Evolutionary conservation across 2,329 filamentous ascomycete species (phyloP).

Genomic region (Colletotrichum destructivum): DNA sequence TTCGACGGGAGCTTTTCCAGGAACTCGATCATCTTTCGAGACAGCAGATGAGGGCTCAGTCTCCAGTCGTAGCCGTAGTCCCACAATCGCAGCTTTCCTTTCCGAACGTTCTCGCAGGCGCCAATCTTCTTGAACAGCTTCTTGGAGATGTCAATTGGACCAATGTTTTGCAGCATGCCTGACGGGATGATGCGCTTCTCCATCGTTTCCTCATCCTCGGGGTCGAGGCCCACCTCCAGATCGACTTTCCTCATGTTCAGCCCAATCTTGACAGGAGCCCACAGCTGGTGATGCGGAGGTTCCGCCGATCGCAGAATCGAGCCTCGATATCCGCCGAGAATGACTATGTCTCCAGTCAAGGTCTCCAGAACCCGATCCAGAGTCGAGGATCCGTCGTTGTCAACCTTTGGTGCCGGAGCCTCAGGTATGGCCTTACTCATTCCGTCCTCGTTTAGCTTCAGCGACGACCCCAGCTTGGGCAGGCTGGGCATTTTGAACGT

Average conservation of each 20-base stretch:
- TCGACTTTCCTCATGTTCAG: constrained; percentile 93
- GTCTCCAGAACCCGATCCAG: constrained; percentile 73
- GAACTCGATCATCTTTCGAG: constrained; percentile 79
- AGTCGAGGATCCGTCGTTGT: constrained; percentile 47
- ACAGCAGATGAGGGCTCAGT: constrained; percentile 84
- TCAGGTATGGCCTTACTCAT: constrained; percentile 42
- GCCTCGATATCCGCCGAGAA: constrained; percentile 92
- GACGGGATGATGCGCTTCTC: constrained; percentile 86
- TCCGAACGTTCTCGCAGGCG: constrained; percentile 80
- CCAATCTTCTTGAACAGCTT: constrained; percentile 84
- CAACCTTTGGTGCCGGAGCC: constrained; percentile 44
- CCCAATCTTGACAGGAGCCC: constrained; percentile 94
- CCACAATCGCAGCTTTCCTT: constrained; percentile 82
- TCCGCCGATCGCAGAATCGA: constrained; percentile 90
- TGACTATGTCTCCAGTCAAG: constrained; percentile 86
- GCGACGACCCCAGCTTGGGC: constrained; percentile 64
- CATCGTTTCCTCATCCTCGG: constrained; percentile 87
- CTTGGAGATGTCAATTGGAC: constrained; percentile 90
- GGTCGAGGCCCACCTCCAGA: constrained; percentile 86
- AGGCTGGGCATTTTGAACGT: constrained; percentile 80
- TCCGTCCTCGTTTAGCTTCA: constrained; percentile 45
- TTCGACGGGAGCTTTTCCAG: constrained; percentile 84
- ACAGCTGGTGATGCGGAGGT: constrained; percentile 87
- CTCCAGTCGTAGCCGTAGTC: constrained; percentile 98
- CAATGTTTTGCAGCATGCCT: constrained; percentile 92